Evolutionary conservation across 305 asterid species (phyloP), one percentile per base, ranked within the genome.

Genomic region (Solanum hybrid): DNA sequence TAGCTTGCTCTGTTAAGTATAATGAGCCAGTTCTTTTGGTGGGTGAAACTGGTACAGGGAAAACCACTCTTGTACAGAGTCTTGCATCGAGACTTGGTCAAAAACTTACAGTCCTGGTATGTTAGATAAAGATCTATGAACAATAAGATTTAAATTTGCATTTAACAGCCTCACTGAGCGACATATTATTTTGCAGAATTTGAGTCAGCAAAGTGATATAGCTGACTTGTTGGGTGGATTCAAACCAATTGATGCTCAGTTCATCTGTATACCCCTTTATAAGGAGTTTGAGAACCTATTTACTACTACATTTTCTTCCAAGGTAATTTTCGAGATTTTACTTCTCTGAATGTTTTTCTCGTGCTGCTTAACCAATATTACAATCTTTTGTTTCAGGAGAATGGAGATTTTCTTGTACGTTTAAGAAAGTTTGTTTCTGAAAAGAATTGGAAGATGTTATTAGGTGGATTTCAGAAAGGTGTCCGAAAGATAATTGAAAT

Each of bases 41-140:
- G 92, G 99, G 99, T 92, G 99, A 98, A 92, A 98, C 99, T 79
- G 99, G 99, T 90, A 94, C 99, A 61, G 99, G 99, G 90, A 98
- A 98, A 93, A 98, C 99, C 84, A 98, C 99, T 76, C 98, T 98
- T 91, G 99, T 98, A 88, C 99, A 98, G 93, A 94, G 93, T 82
- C 95, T 98, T 91, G 98, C 99, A 39, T 87, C 92, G 10, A 94
- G 94, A 93, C 94, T 96, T 92, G 97, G 98, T 88, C 97, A 95
- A 93, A 97, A 94, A 90, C 98, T 98, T 90, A 95, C 96, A 15
- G 99, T 98, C 92, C 91, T 98, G 99, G 99, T 97, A 97, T 88
- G 96, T 91, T 87, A 72, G 75, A 41, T 89, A 76, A 89, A 51
- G 32, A 77, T 88, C 61, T 27, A 24, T 27, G 57, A 79, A 34